Conservation (phyloP, 2,329 filamentous ascomycete genomes). For the Alternaria atra region DNA sequence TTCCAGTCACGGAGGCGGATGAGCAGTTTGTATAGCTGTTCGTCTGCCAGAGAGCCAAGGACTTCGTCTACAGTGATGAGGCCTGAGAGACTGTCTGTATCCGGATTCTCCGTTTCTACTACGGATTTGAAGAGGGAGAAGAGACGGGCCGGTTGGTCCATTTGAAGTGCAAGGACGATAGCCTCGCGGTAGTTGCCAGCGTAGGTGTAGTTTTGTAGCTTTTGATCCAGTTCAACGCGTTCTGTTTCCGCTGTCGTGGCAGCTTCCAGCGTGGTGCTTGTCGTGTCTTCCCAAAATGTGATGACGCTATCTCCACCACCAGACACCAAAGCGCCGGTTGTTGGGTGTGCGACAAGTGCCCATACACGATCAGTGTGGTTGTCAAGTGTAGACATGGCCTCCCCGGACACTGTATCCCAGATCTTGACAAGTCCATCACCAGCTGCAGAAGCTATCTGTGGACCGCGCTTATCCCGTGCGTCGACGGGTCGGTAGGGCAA, state of each 20-base stretch:
- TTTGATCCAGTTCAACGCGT: slow-evolving; percentile 92
- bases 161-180: slow-evolving; percentile 87
- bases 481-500: slow-evolving; percentile 63
- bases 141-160: slow-evolving; percentile 91
- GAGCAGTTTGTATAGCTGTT: slow-evolving; percentile 85
- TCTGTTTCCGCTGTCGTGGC: slow-evolving; percentile 77
- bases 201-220: slow-evolving; percentile 91
- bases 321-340: slow-evolving; percentile 78
- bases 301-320: slow-evolving; percentile 92
- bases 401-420: slow-evolving; percentile 88
- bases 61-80: slow-evolving; percentile 80
- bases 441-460: slow-evolving; percentile 84
- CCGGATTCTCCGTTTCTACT: slow-evolving; percentile 68
- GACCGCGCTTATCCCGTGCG: slow-evolving; percentile 62
- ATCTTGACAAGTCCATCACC: slow-evolving; percentile 96
- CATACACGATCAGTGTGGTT: slow-evolving; percentile 97
- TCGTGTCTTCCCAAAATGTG: slow-evolving; percentile 96
- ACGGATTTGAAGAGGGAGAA: slow-evolving; percentile 85
- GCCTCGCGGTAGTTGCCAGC: slow-evolving; percentile 89
- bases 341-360: slow-evolving; percentile 76
- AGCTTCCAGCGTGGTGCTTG: slow-evolving; percentile 77
- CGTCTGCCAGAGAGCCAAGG: slow-evolving; percentile 77
- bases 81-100: slow-evolving; percentile 71
- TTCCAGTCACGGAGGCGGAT: slow-evolving; percentile 94
- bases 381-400: slow-evolving; percentile 88